These are phyloP conservation scores for Boletellus ananas DNA, from an alignment of 768 basidiomycete species.

Conservation along the genomic window DNA sequence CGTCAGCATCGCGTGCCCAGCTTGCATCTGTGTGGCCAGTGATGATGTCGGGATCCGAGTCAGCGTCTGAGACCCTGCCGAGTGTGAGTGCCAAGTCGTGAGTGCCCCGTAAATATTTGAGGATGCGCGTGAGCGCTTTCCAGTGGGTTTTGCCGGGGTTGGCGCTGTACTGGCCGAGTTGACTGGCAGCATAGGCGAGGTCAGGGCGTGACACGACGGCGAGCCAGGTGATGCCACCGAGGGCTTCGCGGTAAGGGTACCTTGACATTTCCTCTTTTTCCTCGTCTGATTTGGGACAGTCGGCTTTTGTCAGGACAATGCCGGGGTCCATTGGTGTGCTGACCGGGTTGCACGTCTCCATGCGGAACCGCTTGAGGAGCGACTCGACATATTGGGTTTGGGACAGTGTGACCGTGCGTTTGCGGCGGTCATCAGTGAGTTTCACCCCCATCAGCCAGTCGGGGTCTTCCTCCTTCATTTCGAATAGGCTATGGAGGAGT, in stretches of 20 bases:
- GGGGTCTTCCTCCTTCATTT: too few species aligned
- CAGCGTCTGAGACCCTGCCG: constrained; percentile 1
- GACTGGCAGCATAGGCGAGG: background rate
- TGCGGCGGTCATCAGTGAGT: too few species aligned
- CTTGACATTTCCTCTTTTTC: background rate
- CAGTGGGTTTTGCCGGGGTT: constrained; percentile 8
- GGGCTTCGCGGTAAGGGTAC: background rate
- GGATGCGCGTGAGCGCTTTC: constrained; percentile 12
- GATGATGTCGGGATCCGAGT: constrained; percentile 32
- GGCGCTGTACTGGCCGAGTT: background rate
- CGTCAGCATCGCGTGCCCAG: background rate
- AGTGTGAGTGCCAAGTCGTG: background rate
- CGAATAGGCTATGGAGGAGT: too few species aligned
- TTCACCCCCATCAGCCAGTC: too few species aligned
- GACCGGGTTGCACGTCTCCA: too few species aligned
- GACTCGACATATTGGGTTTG: too few species aligned
- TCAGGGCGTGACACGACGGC: background rate
- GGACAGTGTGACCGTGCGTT: too few species aligned
- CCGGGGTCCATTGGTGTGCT: too few species aligned
- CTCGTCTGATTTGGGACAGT: too few species aligned
- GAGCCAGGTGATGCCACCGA: constrained; percentile 1
- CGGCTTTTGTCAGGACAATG: too few species aligned
- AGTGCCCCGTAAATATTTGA: constrained; percentile 7
- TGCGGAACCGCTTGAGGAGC: too few species aligned
- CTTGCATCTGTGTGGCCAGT: background rate